Evolutionary conservation across 2,329 filamentous ascomycete genomes (phyloP), one percentile per base, ranked within the genome.

Genomic region (Aureobasidium sp.): DNA sequence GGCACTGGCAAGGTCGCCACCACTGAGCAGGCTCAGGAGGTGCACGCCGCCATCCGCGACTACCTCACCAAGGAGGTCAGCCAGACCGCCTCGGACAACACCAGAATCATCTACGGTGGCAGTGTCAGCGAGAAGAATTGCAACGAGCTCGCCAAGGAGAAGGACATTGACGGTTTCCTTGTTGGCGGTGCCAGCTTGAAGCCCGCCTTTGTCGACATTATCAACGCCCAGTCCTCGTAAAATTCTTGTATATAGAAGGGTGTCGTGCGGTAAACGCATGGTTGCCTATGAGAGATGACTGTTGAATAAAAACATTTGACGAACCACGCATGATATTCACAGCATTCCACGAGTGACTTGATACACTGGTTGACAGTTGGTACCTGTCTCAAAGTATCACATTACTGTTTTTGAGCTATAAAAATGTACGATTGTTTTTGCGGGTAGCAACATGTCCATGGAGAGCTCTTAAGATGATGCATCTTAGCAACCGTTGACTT

Each of bases 111-210:
- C 74, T 99, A 99, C 78, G 94, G 94, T 68, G 94, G 94, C 74
- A 94, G 89, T 71, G 94, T 99, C 71, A 95, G 83, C 75, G 94
- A 96, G 84, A 97, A 97, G 89, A 99, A 99, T 86, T 95, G 90
- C 83, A 85, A 82, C 73, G 93, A 97, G 67, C 84, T 99, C 71
- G 86, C 89, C 75, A 93, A 91, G 82, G 86, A 97, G 85, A 76
- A 85, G 67, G 94, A 99, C 77, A 96, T 99, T 76, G 94, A 99
- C 77, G 94, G 94, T 63, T 97, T 97, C 87, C 84, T 97, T 69
- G 93, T 97, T 68, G 93, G 93, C 67, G 93, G 93, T 77, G 93
- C 93, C 74, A 94, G 89, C 76, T 85, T 97, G 80, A 97, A 97
- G 87, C 93, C 93, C 74, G 92, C 90, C 68, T 97, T 88, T 72